Evolutionary conservation across 2,329 filamentous ascomycete species (phyloP).

Genomic region (Phialophora macrospora): DNA sequence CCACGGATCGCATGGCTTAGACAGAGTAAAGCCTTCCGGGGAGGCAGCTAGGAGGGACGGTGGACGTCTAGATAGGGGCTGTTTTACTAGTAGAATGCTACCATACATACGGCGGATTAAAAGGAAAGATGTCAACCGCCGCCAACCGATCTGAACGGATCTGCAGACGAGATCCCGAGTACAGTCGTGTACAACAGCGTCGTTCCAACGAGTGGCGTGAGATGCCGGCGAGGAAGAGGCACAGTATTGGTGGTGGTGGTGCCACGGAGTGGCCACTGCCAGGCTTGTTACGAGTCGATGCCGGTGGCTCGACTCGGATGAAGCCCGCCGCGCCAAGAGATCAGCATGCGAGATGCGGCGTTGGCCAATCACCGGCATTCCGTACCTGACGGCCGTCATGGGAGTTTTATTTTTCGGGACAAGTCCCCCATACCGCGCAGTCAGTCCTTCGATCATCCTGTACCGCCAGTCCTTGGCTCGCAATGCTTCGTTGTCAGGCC

Average conservation of each 20-base stretch:
- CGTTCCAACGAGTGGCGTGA: background rate
- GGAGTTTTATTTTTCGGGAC: constrained; percentile 17
- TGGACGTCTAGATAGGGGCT: background rate
- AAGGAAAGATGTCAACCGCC: background rate
- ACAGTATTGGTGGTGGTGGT: too few relatives aligned
- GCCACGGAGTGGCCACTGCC: too few relatives aligned
- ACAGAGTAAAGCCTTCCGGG: background rate
- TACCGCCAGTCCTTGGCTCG: background rate
- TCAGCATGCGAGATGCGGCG: constrained; percentile 10
- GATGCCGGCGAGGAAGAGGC: too few relatives aligned
- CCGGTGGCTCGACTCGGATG: constrained; percentile 31
- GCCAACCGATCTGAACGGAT: too few relatives aligned
- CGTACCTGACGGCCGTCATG: constrained; percentile 20
- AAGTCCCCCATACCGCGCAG: background rate
- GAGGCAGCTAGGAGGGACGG: background rate
- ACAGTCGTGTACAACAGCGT: background rate
- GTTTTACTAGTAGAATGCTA: background rate
- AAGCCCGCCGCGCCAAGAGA: constrained; percentile 6
- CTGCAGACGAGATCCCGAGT: too few relatives aligned
- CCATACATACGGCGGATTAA: background rate
- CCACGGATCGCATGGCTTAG: background rate
- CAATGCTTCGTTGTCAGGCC: background rate
- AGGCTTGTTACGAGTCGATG: background rate
- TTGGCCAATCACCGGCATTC: constrained; percentile 22
- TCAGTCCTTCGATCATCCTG: background rate